phyloP scores from a whole-genome alignment of 2,329 filamentous ascomycete genomes.

The Cordyceps javanica region DNA sequence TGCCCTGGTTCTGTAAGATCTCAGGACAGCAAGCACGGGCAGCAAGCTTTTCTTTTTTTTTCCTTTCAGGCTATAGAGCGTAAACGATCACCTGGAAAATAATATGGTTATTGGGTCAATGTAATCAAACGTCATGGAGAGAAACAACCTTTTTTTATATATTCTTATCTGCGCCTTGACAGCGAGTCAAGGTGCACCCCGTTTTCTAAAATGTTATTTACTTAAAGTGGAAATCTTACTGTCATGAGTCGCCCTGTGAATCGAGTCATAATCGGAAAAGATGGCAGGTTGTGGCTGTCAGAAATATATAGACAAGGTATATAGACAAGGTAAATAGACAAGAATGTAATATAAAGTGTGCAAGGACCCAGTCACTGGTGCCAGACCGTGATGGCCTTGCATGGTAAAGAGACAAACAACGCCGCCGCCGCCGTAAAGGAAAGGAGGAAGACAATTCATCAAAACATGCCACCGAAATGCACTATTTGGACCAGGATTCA shows the following conservation, averaged over 20 bases:
- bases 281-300: neutral
- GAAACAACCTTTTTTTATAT: neutral
- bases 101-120: neutral
- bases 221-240: neutral
- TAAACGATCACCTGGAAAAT: neutral
- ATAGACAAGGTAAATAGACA: neutral
- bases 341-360: neutral
- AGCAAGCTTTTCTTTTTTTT: too few species aligned
- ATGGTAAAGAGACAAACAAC: neutral
- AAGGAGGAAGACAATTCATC: neutral
- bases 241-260: neutral
- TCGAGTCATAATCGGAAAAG: neutral
- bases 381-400: neutral
- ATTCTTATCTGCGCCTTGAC: slow-evolving; percentile 7
- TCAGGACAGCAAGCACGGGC: too few species aligned
- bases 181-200: neutral
- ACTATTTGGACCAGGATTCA: neutral
- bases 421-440: neutral
- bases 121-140: neutral
- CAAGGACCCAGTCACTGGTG: neutral
- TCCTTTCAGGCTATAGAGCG: neutral
- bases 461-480: neutral
- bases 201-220: neutral
- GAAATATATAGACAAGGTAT: neutral
- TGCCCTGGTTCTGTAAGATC: neutral